Evolutionary conservation across 1,139 yeast genomes (phyloP), one percentile per base, ranked within the genome.

Genomic region (Kodamaea alishanica): DNA sequence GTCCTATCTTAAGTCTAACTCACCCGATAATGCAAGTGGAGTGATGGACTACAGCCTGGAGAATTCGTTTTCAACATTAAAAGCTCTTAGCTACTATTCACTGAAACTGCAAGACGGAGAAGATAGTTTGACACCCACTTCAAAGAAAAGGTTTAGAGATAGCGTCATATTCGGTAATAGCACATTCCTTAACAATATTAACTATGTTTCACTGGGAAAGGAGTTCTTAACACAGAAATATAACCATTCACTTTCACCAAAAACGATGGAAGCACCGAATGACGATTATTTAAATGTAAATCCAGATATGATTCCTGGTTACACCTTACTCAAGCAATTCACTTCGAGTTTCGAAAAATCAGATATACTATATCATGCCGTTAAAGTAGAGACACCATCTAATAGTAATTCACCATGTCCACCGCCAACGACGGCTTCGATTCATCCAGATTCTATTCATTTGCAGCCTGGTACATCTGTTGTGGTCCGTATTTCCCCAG

Each of bases 131-230:
- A 15, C 20, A 4, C 20, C 20, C 20, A 15, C 20, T 15, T 15
- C 20, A 15, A 15, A 15, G 4, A 15, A 15, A 15, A 15, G 20
- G 20, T 15, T 15, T 15, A 15, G 20, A 15, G 20, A 15, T 15
- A 15, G 20, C 27, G 50, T 48, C 25, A 41, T 45, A 10, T 37
- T 42, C 26, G 50, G 48, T 27, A 43, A 49, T 30, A 40, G 47
- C 37, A 61, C 66, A 30, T 63, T 56, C 42, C 49, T 63, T 24
- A 59, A 52, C 34, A 58, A 60, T 44, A 51, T 62, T 30, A 55
- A 56, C 46, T 58, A 59, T 41, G 51, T 50, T 12, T 38, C 54
- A 26, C 56, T 56, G 37, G 63, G 61, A 26, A 45, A 45, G 28
- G 50, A 51, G 26, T 59, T 48, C 43, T 47, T 63, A 29, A 50